Evolutionary conservation across 768 basidiomycete species (phyloP), one percentile per base, ranked within the genome.

Genomic region (Clavulina sp.): DNA sequence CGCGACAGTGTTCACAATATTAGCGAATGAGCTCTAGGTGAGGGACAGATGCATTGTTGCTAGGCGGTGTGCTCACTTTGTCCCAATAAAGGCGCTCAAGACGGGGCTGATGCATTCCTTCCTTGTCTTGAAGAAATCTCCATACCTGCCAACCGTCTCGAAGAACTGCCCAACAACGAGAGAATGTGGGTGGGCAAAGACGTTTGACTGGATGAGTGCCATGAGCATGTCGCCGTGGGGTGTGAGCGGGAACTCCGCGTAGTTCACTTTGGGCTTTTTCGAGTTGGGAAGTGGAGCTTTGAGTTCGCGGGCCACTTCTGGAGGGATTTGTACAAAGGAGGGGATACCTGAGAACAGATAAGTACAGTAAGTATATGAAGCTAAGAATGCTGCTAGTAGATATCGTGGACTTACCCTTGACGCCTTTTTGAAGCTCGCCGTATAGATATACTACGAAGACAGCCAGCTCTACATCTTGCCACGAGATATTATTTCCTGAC

Each of bases 81-180:
- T 53, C 59, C 84, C 87, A 26, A 97, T 73, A 74, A 99, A 85
- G 7, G 84, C 84, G 59, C 89, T 82, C 30, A 99, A 68, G 1
- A 86, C 76, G 1, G 87, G 85, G 58, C 86, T 70, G 49, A 96
- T 85, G 58, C 80, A 86, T 52, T 87, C 84, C 59, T 81, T 85
- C 56, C 88, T 79, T 23, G 91, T 80, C 64, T 85, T 89, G 78
- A 96, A 97, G 64, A 99, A 97, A 59, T 97, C 95, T 32, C 78
- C 76, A 62, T 97, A 99, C 46, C 95, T 77, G n/a, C 85, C 76
- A 7, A 75, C 75, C 3, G 85, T 84, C 66, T 99, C 95, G 57
- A 96, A 96, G 64, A 86, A 91, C 61, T 93, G 89, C 65, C 92
- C 72, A 5, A 76, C 71, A 19, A 96, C 92, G 9, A 80, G 73